phyloP scores from a whole-genome alignment of 371 early-diverging fungal species.

The Actinomucor elegans region DNA sequence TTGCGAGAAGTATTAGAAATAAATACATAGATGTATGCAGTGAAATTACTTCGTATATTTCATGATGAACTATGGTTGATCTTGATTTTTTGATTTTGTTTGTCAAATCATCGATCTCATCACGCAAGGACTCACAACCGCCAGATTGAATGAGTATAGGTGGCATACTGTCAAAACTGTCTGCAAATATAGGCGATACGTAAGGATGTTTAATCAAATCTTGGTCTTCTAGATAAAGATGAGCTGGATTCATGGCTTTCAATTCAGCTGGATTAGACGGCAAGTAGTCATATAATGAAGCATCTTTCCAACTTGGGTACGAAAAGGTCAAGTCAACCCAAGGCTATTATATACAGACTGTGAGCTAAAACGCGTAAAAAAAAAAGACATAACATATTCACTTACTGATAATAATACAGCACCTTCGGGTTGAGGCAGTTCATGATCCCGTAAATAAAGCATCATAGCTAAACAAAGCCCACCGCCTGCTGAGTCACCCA shows the following conservation, averaged over 20 bases:
- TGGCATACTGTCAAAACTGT: conserved; percentile 47
- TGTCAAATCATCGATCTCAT: conserved; percentile 47
- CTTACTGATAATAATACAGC: conserved; percentile 36
- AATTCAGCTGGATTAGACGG: conserved; percentile 26
- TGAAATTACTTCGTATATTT: conserved; percentile 33
- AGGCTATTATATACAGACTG: conserved; percentile 25
- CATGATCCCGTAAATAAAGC: conserved; percentile 53
- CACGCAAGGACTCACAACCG: conserved; percentile 57
- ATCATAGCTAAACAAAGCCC: conserved; percentile 51
- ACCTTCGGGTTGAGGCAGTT: conserved; percentile 46
- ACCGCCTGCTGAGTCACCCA: conserved; percentile 84
- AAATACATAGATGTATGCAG: not conserved
- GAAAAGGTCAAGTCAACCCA: conserved; percentile 46
- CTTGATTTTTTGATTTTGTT: conserved; percentile 24
- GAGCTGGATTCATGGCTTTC: conserved; percentile 27
- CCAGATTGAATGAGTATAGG: conserved; percentile 64
- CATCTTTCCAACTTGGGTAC: conserved; percentile 33
- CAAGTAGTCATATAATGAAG: conserved; percentile 31
- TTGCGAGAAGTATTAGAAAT: too few species aligned
- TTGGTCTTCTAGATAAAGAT: conserved; percentile 32
- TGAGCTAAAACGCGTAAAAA: not conserved
- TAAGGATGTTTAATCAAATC: conserved; percentile 34
- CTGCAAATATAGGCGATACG: conserved; percentile 44
- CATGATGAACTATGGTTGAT: conserved; percentile 35
- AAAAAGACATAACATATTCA: not conserved